phyloP scores from a whole-genome alignment of 352 stramenopile species.

The Globisporangium carolinianum region DNA sequence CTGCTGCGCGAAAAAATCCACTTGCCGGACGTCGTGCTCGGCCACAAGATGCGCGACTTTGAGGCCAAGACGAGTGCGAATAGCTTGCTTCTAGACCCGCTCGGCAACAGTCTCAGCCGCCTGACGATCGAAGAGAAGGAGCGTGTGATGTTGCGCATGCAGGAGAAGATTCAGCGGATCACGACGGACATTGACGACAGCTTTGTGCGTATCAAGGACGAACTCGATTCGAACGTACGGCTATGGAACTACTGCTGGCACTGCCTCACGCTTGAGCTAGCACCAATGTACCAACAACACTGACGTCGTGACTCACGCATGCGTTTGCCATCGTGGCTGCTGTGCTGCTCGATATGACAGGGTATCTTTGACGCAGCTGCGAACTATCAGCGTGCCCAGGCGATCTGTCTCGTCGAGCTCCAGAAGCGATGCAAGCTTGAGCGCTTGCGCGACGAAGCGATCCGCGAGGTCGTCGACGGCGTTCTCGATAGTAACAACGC shows the following conservation, averaged over 20 bases:
- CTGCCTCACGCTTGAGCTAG: too few relatives aligned
- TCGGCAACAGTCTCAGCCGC: slow-evolving; percentile 15
- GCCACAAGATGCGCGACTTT: slow-evolving; percentile 78
- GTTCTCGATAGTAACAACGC: too few relatives aligned
- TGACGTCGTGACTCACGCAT: not conserved
- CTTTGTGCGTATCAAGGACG: slow-evolving; percentile 2
- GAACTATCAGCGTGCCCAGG: too few relatives aligned
- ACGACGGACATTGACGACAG: slow-evolving; percentile 42
- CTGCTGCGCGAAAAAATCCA: slow-evolving; percentile 6
- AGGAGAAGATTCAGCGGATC: slow-evolving; percentile 60
- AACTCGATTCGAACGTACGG: slow-evolving; percentile 40
- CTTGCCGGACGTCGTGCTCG: slow-evolving; percentile 59
- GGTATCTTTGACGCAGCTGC: slow-evolving; percentile 58
- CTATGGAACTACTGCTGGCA: not conserved
- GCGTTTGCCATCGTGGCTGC: not conserved
- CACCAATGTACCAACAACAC: too few relatives aligned
- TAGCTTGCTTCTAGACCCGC: slow-evolving; percentile 43
- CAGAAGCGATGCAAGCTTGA: too few relatives aligned
- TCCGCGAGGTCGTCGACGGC: too few relatives aligned
- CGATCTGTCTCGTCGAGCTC: too few relatives aligned
- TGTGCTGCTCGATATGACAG: slow-evolving; percentile 2
- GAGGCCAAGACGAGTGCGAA: slow-evolving; percentile 55
- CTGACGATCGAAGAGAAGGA: too few relatives aligned
- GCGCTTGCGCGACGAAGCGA: too few relatives aligned
- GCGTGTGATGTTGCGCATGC: slow-evolving; percentile 22